phyloP scores from a whole-genome alignment of 352 stramenopile genomes.

The Pythium brachiatum region DNA sequence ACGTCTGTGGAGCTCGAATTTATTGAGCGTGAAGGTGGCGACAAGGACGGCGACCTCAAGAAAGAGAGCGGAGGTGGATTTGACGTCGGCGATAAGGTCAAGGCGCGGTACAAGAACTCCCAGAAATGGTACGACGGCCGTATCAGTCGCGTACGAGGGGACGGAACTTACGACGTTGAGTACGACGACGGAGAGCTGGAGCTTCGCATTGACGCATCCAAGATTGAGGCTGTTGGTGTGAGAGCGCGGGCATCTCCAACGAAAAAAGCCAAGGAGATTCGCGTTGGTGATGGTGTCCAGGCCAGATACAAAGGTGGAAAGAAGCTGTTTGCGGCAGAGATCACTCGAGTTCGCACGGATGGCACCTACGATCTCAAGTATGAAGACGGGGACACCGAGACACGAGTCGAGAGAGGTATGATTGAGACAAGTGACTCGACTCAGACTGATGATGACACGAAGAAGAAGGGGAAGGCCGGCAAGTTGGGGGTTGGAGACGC shows the following conservation, averaged over 20 bases:
- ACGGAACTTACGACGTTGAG: constrained; percentile 64
- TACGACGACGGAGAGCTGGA: constrained; percentile 72
- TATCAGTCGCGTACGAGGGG: constrained; percentile 44
- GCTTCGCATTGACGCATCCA: constrained; percentile 16
- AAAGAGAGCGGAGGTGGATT: constrained; percentile 4
- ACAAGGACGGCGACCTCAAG: constrained; percentile 11
- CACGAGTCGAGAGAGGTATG: constrained; percentile 23
- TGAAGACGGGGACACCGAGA: constrained; percentile 55
- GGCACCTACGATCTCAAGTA: constrained; percentile 71
- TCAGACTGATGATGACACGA: not conserved
- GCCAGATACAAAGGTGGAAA: constrained; percentile 69
- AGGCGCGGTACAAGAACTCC: constrained; percentile 48
- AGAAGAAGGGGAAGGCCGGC: not conserved
- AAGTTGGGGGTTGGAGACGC: constrained; percentile 21
- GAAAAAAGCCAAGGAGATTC: constrained; percentile 1
- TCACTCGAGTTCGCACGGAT: constrained; percentile 51
- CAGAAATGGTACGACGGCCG: constrained; percentile 46
- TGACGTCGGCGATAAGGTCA: constrained; percentile 27
- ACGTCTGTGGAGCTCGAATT: constrained; percentile 23
- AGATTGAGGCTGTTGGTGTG: constrained; percentile 3
- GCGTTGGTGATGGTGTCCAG: constrained; percentile 46
- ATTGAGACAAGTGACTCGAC: not conserved
- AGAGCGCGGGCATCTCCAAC: constrained; percentile 9
- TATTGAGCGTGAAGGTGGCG: constrained; percentile 28
- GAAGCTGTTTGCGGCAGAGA: constrained; percentile 53